These are phyloP conservation scores for Ormosia emarginata DNA, from an alignment of 306 rosid genomes.

Conservation along the genomic window DNA sequence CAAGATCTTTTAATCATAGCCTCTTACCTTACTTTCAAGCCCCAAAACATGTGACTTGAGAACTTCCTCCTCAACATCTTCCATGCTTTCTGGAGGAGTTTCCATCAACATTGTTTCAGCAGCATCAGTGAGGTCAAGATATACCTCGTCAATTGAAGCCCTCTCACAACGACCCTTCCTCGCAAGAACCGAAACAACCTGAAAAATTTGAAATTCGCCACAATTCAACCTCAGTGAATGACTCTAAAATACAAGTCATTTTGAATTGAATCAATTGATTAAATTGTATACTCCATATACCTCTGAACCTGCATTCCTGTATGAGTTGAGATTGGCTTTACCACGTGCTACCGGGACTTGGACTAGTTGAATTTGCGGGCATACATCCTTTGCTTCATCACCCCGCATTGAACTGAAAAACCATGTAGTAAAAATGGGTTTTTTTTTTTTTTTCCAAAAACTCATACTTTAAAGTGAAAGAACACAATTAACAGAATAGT, in stretches of 20 bases:
- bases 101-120: constrained; percentile 73
- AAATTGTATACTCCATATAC: constrained; percentile 16
- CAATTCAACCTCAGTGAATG: background rate
- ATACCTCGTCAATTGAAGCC: constrained; percentile 96
- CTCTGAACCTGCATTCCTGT: constrained; percentile 90
- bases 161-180: constrained; percentile 90
- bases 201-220: background rate
- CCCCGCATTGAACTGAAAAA: constrained; percentile 89
- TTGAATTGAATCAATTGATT: background rate
- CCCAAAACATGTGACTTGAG: constrained; percentile 88
- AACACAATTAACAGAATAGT: background rate
- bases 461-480: background rate
- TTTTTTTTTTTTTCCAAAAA: background rate
- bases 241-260: background rate
- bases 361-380: constrained; percentile 78
- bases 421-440: background rate
- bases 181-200: constrained; percentile 85
- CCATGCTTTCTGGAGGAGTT: constrained; percentile 63
- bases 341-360: constrained; percentile 93
- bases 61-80: constrained; percentile 57
- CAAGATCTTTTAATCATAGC: constrained; percentile 14
- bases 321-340: constrained; percentile 84
- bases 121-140: constrained; percentile 88
- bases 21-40: constrained; percentile 55
- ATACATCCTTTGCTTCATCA: constrained; percentile 77